phyloP scores from a whole-genome alignment of 2,329 filamentous ascomycete species.

The Botrytis squamosa region DNA sequence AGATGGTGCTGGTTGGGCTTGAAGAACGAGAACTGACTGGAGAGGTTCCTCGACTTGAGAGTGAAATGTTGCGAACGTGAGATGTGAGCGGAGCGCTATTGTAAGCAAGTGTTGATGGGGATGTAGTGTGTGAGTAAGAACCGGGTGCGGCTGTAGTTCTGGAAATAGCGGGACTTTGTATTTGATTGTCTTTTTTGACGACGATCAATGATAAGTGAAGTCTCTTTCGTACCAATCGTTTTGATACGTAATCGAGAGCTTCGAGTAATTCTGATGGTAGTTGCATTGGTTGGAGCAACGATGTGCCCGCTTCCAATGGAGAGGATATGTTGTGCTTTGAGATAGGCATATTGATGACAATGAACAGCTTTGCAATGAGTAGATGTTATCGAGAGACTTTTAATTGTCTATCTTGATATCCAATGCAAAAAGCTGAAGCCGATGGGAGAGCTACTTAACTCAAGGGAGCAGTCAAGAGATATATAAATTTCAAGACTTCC shows the following conservation, averaged over 20 bases:
- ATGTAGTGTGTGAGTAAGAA: slow-evolving; percentile 16
- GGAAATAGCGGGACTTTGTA: slow-evolving; percentile 23
- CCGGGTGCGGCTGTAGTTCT: slow-evolving; percentile 16
- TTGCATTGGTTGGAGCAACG: slow-evolving; percentile 56
- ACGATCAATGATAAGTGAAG: slow-evolving; percentile 59
- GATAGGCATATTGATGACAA: slow-evolving; percentile 33
- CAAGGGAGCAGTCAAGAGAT: neutral
- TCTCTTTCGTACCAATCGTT: slow-evolving; percentile 53
- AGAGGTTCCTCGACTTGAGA: slow-evolving; percentile 1
- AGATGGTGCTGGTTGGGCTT: slow-evolving; percentile 20
- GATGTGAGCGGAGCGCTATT: slow-evolving; percentile 20
- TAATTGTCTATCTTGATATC: neutral
- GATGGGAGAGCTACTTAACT: slow-evolving; percentile 2
- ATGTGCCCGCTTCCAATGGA: slow-evolving; percentile 61
- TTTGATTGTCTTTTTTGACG: slow-evolving; percentile 52
- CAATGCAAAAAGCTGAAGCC: slow-evolving; percentile 1
- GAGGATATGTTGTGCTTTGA: slow-evolving; percentile 58
- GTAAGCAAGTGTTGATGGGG: slow-evolving; percentile 28
- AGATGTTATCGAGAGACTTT: neutral
- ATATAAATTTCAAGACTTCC: neutral
- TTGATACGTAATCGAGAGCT: slow-evolving; percentile 59
- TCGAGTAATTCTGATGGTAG: slow-evolving; percentile 55
- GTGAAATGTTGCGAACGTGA: neutral
- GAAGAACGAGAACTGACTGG: slow-evolving; percentile 22
- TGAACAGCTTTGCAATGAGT: neutral